Evolutionary conservation across 2,329 filamentous ascomycete species (phyloP), one percentile per base, ranked within the genome.

Genomic region (Aaosphaeria arxii): DNA sequence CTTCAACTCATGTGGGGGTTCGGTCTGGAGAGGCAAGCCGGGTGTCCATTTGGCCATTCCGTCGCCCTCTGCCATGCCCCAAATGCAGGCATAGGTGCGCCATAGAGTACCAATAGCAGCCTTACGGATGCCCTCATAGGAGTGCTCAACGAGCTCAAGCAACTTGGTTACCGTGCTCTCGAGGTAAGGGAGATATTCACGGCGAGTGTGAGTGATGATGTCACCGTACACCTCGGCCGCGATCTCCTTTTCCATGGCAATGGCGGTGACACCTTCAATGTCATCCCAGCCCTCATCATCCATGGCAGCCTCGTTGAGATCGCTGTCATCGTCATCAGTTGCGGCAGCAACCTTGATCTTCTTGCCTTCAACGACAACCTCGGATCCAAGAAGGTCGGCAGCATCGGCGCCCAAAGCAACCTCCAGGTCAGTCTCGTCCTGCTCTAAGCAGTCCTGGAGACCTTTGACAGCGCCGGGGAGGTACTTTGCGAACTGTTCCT

Each of bases 231-330:
- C 91, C 71, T 99, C 94, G 40, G 96, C 84, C 35, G 94, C 92
- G 61, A 97, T 95, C 74, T 99, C 94, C 75, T 97, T 96, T 79
- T 97, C 94, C 62, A 96, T 83, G 28, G 92, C 90, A 47, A 96
- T 83, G 45, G 91, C 90, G 29, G 90, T 95, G 53, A 95, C 88
- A 44, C 89, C 89, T 49, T 84, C 86, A 42, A 95, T 79, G 60
- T 91, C 88, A 60, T 91, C 87, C 82, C 89, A 91, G 52, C 91
- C 89, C 39, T 90, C 88, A 4, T 84, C 83, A 11, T 86, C 79
- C 53, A 87, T 86, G 40, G 63, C 64, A 46, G 66, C 70, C 42
- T 68, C 65, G 45, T 68, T 67, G 29, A 67, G 54, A 41, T 91
- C 88, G 52, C 86, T 82, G 32, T 81, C 79, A 35, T 83, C 84